Conservation (phyloP, 495 filamentous ascomycete genomes). For the Aspergillus bertholletiae region DNA sequence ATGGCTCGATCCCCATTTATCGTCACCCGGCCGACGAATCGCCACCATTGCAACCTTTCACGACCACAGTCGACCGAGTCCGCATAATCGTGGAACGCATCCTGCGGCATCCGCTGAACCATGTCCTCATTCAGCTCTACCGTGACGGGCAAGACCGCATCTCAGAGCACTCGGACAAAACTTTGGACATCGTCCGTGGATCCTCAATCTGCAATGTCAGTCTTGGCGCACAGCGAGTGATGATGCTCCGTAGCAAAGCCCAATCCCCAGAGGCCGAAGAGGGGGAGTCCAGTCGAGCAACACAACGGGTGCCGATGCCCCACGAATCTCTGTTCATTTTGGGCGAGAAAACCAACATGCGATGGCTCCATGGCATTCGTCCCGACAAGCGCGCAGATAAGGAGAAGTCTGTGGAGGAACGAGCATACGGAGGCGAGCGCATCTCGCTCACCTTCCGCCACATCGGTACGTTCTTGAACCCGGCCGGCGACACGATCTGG, state of each 20-base stretch:
- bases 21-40: conserved; percentile 92
- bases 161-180: conserved; percentile 96
- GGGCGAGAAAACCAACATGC: conserved; percentile 74
- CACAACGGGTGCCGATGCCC: conserved; percentile 70
- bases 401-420: conserved; percentile 67
- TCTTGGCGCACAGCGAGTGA: conserved; percentile 84
- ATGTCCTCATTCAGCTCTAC: conserved; percentile 91
- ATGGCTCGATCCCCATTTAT: conserved; percentile 85
- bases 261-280: conserved; percentile 48
- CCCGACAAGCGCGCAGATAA: conserved; percentile 70
- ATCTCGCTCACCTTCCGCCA: conserved; percentile 91
- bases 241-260: conserved; percentile 85
- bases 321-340: conserved; percentile 87
- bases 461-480: conserved; percentile 79
- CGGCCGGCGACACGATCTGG: conserved; percentile 67
- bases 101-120: conserved; percentile 82
- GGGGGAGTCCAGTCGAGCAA: conserved; percentile 36
- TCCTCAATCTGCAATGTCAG: conserved; percentile 90
- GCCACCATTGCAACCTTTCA: conserved; percentile 72
- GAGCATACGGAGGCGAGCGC: conserved; percentile 67
- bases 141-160: conserved; percentile 90
- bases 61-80: conserved; percentile 64
- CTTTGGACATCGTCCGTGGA: conserved; percentile 78
- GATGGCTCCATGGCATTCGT: conserved; percentile 87
- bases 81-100: conserved; percentile 61